These are phyloP conservation scores for Simplicillium aogashimaense DNA, from an alignment of 2,329 filamentous ascomycete genomes.

Conservation along the genomic window DNA sequence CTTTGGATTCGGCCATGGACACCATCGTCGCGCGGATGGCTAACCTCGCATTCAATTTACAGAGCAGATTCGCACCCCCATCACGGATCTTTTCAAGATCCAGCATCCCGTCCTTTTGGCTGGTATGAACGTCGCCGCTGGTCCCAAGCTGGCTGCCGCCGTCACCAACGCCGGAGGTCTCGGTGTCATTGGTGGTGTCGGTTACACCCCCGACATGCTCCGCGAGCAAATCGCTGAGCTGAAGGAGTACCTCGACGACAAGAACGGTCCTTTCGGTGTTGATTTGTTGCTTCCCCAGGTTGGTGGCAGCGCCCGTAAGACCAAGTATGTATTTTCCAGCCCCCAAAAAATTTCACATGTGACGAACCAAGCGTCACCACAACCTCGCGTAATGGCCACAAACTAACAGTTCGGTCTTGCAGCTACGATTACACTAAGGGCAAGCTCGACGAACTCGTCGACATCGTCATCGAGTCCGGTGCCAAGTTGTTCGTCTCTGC, in stretches of 20 bases:
- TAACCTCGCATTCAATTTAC: not conserved
- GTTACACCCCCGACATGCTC: slow-evolving; percentile 96
- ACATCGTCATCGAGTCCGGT: slow-evolving; percentile 86
- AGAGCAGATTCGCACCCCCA: slow-evolving; percentile 67
- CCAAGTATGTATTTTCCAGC: slow-evolving; percentile 48
- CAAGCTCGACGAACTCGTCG: slow-evolving; percentile 82
- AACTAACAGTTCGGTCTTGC: slow-evolving; percentile 4
- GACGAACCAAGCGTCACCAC: not conserved
- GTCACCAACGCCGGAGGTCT: slow-evolving; percentile 95
- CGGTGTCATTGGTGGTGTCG: slow-evolving; percentile 90
- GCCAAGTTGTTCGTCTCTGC: slow-evolving; percentile 93
- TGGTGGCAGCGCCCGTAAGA: slow-evolving; percentile 88
- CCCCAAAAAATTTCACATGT: slow-evolving; percentile 5
- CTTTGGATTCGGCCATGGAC: not conserved
- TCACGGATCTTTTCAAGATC: slow-evolving; percentile 96
- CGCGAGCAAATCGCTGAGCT: slow-evolving; percentile 90
- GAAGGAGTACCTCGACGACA: slow-evolving; percentile 78
- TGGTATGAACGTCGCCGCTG: slow-evolving; percentile 98
- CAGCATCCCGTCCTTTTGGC: slow-evolving; percentile 92
- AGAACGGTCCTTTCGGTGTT: slow-evolving; percentile 91
- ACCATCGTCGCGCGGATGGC: slow-evolving; percentile 4
- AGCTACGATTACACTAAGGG: slow-evolving; percentile 99
- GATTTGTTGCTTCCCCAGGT: slow-evolving; percentile 91
- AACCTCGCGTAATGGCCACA: not conserved
- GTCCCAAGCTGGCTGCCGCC: slow-evolving; percentile 89